Evolutionary conservation across 257 asterid genomes (phyloP).

Genomic region (Datura wrightii): DNA sequence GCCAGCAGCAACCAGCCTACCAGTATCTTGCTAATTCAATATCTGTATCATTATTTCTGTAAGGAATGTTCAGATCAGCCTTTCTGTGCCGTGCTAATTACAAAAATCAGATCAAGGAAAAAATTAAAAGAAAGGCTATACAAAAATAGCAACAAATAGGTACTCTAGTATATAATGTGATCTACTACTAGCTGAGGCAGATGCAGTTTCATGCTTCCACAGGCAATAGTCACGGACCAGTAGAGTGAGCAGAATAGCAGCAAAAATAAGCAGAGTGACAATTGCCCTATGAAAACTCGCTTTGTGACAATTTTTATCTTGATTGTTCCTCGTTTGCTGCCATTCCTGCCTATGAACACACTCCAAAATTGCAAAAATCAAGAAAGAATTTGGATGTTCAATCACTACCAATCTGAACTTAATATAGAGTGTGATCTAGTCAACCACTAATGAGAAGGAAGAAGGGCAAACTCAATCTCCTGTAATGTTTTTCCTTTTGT

Average conservation of each 20-base stretch:
- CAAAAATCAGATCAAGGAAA: slow-evolving; percentile 26
- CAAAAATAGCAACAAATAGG: slow-evolving; percentile 19
- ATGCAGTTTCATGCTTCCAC: slow-evolving; percentile 23
- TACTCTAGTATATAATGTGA: slow-evolving; percentile 2
- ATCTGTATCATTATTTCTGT: not conserved
- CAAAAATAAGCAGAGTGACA: not conserved
- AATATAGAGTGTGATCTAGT: not conserved
- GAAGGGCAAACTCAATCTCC: slow-evolving; percentile 81
- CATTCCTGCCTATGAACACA: slow-evolving; percentile 16
- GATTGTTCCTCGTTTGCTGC: not conserved
- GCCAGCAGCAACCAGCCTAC: not conserved
- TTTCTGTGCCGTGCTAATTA: slow-evolving; percentile 22
- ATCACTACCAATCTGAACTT: slow-evolving; percentile 23
- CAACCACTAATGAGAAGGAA: slow-evolving; percentile 50
- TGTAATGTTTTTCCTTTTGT: slow-evolving; percentile 90
- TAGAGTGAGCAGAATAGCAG: not conserved
- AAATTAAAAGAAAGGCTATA: slow-evolving; percentile 2
- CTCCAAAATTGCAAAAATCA: slow-evolving; percentile 20
- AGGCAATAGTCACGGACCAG: slow-evolving; percentile 12
- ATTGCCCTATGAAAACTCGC: not conserved
- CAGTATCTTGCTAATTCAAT: slow-evolving; percentile 3
- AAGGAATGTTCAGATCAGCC: not conserved
- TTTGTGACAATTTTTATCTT: not conserved
- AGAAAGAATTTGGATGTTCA: slow-evolving; percentile 26
- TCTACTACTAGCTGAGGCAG: slow-evolving; percentile 29